Base-by-base conservation (phyloP, 2,329 filamentous ascomycete species). In the Graphilbum ipis-grandicollis region DNA sequence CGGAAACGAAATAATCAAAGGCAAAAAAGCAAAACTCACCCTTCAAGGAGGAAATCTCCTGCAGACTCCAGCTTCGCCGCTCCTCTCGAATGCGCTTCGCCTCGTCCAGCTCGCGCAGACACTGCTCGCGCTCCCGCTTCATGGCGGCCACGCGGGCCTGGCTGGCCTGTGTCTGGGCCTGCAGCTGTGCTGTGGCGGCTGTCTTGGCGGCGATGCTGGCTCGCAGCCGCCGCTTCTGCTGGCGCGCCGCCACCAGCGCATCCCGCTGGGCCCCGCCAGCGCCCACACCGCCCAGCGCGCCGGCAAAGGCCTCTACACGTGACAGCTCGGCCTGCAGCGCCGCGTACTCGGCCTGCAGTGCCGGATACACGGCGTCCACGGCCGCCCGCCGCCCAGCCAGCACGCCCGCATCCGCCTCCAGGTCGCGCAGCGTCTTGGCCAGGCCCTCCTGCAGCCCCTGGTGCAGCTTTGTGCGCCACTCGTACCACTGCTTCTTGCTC, bases 401-500 rank as follows among this genome's bases (percentile, higher is more conserved):
- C 2, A 72, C 50, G 38, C 68, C 61, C 36, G 81, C 73, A 46
- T 98, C 90, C 1, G 62, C 60, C 33, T 73, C 68, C 72, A 98
- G 83, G 17, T 78, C 83, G 39, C 80, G 71, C 1, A 72, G 65
- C 39, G 86, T 90, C 42, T 71, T 75, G 38, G 80, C 56, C 3
- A 96, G 68, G 4, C 82, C 86, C 47, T 84, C 76, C 51, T 80
- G 85, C 28, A 98, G 66, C 15, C 83, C 80, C 44, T 77, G 59
- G 39, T 85, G 75, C 19, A 96, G 68, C 49, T 90, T 88, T 66
- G 82, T 88, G 30, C 90, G 78, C 90, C 90, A 98, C 50, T 88
- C 80, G 53, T 98, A 98, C 90, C 90, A 98, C 63, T 90, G 86
- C 39, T 83, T 84, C 53, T 94, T 94, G 59, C 88, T 94, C 36